Evolutionary conservation across 2,329 filamentous ascomycete species (phyloP), one percentile per base, ranked within the genome.

Genomic region (Colletotrichum sojae): DNA sequence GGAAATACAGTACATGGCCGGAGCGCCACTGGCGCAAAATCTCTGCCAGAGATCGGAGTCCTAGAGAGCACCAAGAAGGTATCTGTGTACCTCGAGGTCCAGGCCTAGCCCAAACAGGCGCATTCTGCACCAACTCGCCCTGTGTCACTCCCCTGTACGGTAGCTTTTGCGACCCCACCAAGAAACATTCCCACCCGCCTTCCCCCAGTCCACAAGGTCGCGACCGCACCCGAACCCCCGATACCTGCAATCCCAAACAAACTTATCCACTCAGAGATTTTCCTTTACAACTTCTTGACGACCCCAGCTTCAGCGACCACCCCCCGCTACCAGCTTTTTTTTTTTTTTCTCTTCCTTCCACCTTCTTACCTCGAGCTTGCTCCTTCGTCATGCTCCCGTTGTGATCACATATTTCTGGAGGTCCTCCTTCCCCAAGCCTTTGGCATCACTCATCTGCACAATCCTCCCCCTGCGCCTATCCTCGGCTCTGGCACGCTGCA

Each of bases 231-330:
- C 66, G 51, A 69, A 36, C 40, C 66, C 61, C 66, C 56, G 55
- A 69, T 60, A 66, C 55, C 55, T 66, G 36, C 66, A 52, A 65
- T 67, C 67, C 67, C 54, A 69, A 69, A 69, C 67, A 67, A 67
- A 69, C 62, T 66, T 69, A 69, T 60, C 67, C 67, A 67, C 67
- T 69, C 62, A 69, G 51, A 69, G 62, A 69, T 67, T 69, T 69
- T 69, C 63, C 55, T 69, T 69, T 66, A 67, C 67, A 69, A 69
- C 67, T 67, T 69, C 62, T 67, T 56, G 67, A 69, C 67, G 52
- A 69, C 67, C 67, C 67, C 67, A 69, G 67, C 67, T 69, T 69
- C 67, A 69, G 43, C 59, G 31, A 57, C 16, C 43, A 20, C 16
- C 55, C 51, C 43, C 66, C 61, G 43, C 62, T 52, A 46, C 55